phyloP scores from a whole-genome alignment of 805 yeast genomes.

The Pichia manshurica region DNA sequence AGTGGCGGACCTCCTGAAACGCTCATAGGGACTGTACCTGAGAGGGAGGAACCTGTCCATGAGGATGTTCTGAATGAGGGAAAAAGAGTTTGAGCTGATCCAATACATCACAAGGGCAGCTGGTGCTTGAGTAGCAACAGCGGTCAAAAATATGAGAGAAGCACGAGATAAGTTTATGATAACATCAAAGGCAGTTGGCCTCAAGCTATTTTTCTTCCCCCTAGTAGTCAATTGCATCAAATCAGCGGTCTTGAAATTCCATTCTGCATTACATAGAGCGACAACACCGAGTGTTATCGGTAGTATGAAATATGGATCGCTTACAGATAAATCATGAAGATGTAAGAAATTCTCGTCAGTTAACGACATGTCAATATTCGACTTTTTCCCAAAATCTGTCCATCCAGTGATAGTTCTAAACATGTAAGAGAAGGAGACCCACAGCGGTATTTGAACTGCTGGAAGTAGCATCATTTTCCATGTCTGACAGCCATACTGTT shows the following conservation, averaged over 20 bases:
- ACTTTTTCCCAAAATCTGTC: constrained; percentile 36
- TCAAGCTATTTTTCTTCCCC: constrained; percentile 36
- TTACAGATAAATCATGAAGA: constrained; percentile 50
- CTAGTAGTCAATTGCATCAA: constrained; percentile 38
- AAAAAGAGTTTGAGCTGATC: constrained; percentile 78
- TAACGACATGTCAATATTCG: constrained; percentile 43
- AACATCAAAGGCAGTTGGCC: constrained; percentile 58
- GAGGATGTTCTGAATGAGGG: constrained; percentile 67
- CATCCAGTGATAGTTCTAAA: constrained; percentile 73
- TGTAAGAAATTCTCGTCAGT: constrained; percentile 54
- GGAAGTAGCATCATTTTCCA: constrained; percentile 81
- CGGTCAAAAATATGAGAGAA: constrained; percentile 75
- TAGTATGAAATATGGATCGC: constrained; percentile 57
- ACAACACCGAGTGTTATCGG: constrained; percentile 70
- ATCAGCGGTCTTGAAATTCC: constrained; percentile 65
- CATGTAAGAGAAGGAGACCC: constrained; percentile 74
- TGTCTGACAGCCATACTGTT: constrained; percentile 58
- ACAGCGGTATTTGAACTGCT: constrained; percentile 76
- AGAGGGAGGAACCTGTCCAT: constrained; percentile 65
- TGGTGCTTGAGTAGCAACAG: constrained; percentile 81
- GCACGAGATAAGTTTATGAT: constrained; percentile 67
- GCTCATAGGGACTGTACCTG: constrained; percentile 39
- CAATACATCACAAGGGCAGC: constrained; percentile 79
- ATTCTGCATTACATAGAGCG: constrained; percentile 74
- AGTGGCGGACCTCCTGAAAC: constrained; percentile 16